Percentiles rank a stretch among this genome's conserved stretches.
phyloP scores from a whole-genome alignment of 768 basidiomycete genomes.

The Psilocybe azurescens region DNA sequence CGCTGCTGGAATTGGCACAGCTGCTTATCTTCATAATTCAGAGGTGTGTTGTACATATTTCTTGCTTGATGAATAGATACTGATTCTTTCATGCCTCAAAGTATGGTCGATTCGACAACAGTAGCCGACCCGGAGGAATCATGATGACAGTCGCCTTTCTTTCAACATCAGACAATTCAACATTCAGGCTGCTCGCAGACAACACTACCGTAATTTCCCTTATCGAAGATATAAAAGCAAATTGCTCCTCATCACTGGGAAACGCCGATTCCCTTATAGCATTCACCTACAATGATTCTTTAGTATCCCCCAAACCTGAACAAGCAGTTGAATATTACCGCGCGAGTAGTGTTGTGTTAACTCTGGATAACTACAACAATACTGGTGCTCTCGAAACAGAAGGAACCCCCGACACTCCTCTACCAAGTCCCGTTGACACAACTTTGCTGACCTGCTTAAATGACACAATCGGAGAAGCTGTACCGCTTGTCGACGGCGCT shows the following conservation, averaged over 20 bases:
- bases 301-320: constrained; percentile 47
- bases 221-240: constrained; percentile 43
- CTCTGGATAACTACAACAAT: constrained; percentile 72
- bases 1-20: constrained; percentile 28
- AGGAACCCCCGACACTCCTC: constrained; percentile 48
- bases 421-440: constrained; percentile 57
- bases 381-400: constrained; percentile 48
- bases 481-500: constrained; percentile 56
- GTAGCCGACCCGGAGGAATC: constrained; percentile 54
- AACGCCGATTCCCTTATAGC: constrained; percentile 26
- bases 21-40: constrained; percentile 29
- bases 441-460: constrained; percentile 63
- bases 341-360: constrained; percentile 64
- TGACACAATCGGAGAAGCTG: constrained; percentile 60
- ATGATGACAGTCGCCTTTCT: constrained; percentile 49
- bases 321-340: constrained; percentile 74
- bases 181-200: constrained; percentile 54
- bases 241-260: constrained; percentile 40
- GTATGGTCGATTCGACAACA: constrained; percentile 42
- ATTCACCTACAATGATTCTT: constrained; percentile 36
- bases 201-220: constrained; percentile 51
- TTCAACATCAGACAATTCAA: constrained; percentile 35
- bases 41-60: constrained; percentile 26
- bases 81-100: constrained; percentile 15
- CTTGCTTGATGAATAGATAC: neutral